These are phyloP conservation scores for Apostasia ramifera DNA, from an alignment of 106 monocot species.

Conservation along the genomic window DNA sequence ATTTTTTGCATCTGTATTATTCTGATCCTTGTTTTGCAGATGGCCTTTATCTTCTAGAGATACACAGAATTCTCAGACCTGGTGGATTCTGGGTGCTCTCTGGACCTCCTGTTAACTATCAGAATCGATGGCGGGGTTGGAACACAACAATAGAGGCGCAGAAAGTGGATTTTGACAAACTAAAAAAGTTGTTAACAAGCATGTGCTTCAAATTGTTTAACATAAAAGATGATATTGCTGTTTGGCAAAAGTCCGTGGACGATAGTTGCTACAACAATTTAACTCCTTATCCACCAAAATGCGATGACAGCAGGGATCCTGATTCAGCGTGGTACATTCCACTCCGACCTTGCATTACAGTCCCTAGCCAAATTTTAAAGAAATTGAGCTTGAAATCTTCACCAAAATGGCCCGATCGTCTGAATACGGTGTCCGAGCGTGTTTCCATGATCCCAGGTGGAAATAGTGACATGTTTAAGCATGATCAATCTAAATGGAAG, in stretches of 20 bases:
- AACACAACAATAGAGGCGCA: slow-evolving; percentile 73
- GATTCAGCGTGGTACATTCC: slow-evolving; percentile 81
- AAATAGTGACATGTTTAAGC: slow-evolving; percentile 48
- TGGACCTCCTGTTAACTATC: slow-evolving; percentile 77
- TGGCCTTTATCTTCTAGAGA: slow-evolving; percentile 70
- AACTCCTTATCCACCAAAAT: slow-evolving; percentile 52
- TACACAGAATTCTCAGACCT: slow-evolving; percentile 71
- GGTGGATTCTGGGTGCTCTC: slow-evolving; percentile 91
- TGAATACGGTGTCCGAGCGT: slow-evolving; percentile 48
- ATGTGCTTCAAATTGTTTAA: slow-evolving; percentile 87
- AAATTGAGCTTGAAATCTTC: slow-evolving; percentile 46
- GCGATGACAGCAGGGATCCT: slow-evolving; percentile 74
- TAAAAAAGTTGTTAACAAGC: slow-evolving; percentile 63
- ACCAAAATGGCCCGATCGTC: slow-evolving; percentile 71
- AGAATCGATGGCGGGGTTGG: slow-evolving; percentile 84
- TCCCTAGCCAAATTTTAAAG: slow-evolving; percentile 38
- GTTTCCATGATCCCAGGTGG: slow-evolving; percentile 55
- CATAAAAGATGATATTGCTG: slow-evolving; percentile 73
- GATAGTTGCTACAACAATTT: slow-evolving; percentile 51
- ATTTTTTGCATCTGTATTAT: background rate
- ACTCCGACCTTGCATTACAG: slow-evolving; percentile 49
- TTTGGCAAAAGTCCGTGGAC: slow-evolving; percentile 72
- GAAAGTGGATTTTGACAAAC: slow-evolving; percentile 60
- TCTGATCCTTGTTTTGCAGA: slow-evolving; percentile 26
- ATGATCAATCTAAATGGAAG: slow-evolving; percentile 72